Percentiles rank a stretch among this genome's conserved stretches.
Evolutionary conservation across 257 asterid genomes (phyloP).

Genomic region (Nicotiana tabacum): DNA sequence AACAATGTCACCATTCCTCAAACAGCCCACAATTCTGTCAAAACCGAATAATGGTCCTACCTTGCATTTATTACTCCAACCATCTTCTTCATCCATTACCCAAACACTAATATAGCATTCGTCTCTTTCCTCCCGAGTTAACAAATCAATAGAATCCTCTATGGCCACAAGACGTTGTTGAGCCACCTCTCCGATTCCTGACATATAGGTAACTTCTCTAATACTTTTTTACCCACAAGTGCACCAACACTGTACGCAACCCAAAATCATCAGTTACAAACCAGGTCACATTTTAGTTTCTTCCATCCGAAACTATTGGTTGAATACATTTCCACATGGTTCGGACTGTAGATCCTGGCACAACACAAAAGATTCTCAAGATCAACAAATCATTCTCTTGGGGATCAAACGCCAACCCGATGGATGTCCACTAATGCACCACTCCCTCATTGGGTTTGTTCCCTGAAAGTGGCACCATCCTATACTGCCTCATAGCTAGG

Average conservation of each 20-base stretch:
- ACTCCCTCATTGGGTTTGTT: neutral
- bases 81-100: neutral
- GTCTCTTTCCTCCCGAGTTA: neutral
- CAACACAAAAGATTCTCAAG: neutral
- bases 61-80: neutral
- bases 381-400: neutral
- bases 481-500: too few relatives aligned
- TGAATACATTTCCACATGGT: neutral
- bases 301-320: neutral
- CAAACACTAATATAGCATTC: neutral
- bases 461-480: too few relatives aligned
- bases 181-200: neutral
- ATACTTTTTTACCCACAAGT: neutral
- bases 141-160: neutral
- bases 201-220: neutral
- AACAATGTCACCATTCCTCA: slow-evolving; percentile 5
- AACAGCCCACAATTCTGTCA: neutral
- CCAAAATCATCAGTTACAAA: neutral
- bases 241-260: neutral
- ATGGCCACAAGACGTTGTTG: neutral
- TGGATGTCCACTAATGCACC: neutral
- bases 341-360: neutral
- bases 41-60: neutral
- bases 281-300: neutral
- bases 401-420: neutral